Conservation (phyloP, 305 asterid genomes). For the Plantago rigida region DNA sequence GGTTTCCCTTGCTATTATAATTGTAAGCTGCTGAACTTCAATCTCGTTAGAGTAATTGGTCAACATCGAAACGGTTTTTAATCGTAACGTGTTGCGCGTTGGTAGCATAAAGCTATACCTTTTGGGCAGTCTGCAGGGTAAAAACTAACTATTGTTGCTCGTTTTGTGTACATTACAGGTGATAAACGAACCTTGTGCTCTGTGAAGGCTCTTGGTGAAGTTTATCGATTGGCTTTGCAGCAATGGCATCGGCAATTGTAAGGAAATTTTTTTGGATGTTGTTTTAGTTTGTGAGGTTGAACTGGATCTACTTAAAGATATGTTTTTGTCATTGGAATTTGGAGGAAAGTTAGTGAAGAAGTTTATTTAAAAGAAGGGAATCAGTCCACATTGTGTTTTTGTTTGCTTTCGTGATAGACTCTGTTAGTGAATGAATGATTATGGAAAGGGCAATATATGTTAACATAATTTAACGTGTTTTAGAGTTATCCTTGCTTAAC, state of each 20-base stretch:
- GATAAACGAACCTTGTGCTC: background rate
- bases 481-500: no score
- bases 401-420: background rate
- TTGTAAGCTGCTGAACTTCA: no score
- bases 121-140: background rate
- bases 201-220: conserved; percentile 10
- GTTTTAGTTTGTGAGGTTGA: background rate
- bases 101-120: no score
- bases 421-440: no score
- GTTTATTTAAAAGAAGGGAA: background rate
- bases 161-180: conserved; percentile 21
- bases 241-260: conserved; percentile 41
- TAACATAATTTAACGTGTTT: no score
- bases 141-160: background rate
- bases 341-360: background rate
- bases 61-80: no score
- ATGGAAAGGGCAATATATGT: no score
- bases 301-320: no score
- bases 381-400: background rate
- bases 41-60: no score
- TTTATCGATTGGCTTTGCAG: conserved; percentile 14
- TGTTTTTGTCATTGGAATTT: background rate
- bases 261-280: conserved; percentile 10
- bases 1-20: no score
- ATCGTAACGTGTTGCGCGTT: no score